Base-by-base conservation (phyloP, 2,329 filamentous ascomycete genomes). In the Penicillium sp. region DNA sequence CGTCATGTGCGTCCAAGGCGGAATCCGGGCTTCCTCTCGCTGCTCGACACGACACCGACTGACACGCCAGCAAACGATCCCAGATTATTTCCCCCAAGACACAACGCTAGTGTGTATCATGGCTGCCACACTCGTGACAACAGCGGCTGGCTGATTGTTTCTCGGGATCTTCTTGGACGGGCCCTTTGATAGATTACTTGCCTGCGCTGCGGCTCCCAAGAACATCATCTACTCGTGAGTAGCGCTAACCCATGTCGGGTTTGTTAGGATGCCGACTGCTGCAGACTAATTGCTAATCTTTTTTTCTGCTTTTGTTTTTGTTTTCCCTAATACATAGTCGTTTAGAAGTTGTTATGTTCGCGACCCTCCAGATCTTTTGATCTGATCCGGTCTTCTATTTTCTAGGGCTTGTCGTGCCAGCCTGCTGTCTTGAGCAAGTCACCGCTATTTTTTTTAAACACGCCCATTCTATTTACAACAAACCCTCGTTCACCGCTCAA, bases 91-190 rank as follows among this genome's bases (percentile, higher is more conserved):
- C 35, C 48, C 47, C n/a, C 21, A 23, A 24, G 33, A 24, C 48
- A 35, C 38, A 43, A 26, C 30, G 49, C 23, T 47, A 47, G 47
- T 50, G 51, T 54, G 58, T 43, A 54, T 46, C 55, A 60, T 60
- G 58, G 55, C 50, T 30, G 24, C 3, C 46, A 48, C 38, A 23
- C 58, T 45, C 35, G 55, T 60, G 55, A 60, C 56, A 40, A 54
- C 52, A 47, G 55, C 58, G 47, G 50, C 52, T 54, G 55, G 58
- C 50, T 60, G 51, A 60, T 56, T 26, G 57, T 43, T 51, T 38
- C 43, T 53, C 49, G 26, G 28, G 50, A 55, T 54, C 50, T 38
- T 38, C 33, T 21, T 53, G 18, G 47, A 57, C 46, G 40, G 47
- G 14, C 35, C 43, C 28, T 46, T 56, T 24, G 14, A 23, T 23